Evolutionary conservation across 164 flowering plant species (phyloP), one percentile per base, ranked within the genome.

Genomic region (Cinnamomum chago): DNA sequence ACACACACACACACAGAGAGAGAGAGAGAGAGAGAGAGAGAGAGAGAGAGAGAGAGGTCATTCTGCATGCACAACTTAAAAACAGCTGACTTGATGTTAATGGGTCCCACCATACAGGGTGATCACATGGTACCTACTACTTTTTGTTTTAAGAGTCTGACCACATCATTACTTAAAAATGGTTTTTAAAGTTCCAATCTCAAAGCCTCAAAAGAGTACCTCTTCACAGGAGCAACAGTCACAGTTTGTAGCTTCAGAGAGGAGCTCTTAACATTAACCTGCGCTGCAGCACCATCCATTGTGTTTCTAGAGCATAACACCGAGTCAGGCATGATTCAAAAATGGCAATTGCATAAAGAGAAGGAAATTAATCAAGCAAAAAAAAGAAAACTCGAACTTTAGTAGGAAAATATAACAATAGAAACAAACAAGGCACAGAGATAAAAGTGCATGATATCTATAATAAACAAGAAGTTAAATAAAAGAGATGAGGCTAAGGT

Each of bases 181-280:
- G 7, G 33, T 23, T 3, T 60, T 5, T 27, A 17, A 5, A 33
- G 20, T 20, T 62, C 17, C 20, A 35, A 58, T 17, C 33, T 22
- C 33, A 52, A 35, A n/a, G n/a, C 5, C 22, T 17, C 2, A 67
- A 70, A 20, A 11, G 1, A 10, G 14, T 84, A 92, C 97, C 95
- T 88, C 82, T 86, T 87, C 10, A 77, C 66, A 72, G 92, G 90
- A 73, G 89, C 82, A 74, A 82, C 78, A 28, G 76, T 78, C 28
- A 68, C 70, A 10, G 85, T 72, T 75, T 84, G 84, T 47, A 83
- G 62, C 75, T 74, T 83, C 76, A 81, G 68, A 73, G 83, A 69
- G 67, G 84, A 75, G 24, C 47, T 72, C 52, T 50, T 40, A 30
- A 75, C 18, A 67, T 51, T 67, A 23, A 70, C 72, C 33, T 17